phyloP scores from a whole-genome alignment of 371 early-diverging fungal genomes.

The Mucor circinelloides region DNA sequence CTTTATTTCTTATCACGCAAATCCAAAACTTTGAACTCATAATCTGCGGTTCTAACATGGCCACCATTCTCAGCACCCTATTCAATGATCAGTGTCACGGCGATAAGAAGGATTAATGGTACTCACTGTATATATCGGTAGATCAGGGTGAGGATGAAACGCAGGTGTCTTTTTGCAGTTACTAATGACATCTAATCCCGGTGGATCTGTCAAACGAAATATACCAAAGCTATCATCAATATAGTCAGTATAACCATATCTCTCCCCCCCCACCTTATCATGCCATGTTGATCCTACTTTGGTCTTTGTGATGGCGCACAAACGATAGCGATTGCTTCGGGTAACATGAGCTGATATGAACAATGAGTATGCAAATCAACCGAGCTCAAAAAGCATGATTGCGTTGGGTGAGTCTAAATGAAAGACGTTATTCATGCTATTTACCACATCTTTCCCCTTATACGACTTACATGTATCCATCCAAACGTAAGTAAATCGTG shows the following conservation, averaged over 20 bases:
- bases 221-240: conserved; percentile 67
- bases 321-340: conserved; percentile 94
- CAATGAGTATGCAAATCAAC: conserved; percentile 94
- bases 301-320: conserved; percentile 79
- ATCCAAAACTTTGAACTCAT: conserved; percentile 57
- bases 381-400: conserved; percentile 92
- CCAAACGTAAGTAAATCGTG: conserved; percentile 85
- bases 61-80: conserved; percentile 56
- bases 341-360: conserved; percentile 90
- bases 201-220: conserved; percentile 88
- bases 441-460: not conserved
- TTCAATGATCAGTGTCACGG: not conserved
- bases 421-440: not conserved
- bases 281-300: conserved; percentile 43
- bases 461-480: conserved; percentile 82
- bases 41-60: conserved; percentile 47
- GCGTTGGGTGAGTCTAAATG: conserved; percentile 86
- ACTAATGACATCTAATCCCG: conserved; percentile 81
- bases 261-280: no score
- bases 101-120: no score
- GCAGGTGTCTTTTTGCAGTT: conserved; percentile 68
- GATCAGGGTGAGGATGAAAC: conserved; percentile 87
- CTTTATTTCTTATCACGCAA: conserved; percentile 40
- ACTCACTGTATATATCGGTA: conserved; percentile 66
- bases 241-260: not conserved